Evolutionary conservation across 148 eudicot genomes (phyloP).

Genomic region (Rhododendron williamsianum): DNA sequence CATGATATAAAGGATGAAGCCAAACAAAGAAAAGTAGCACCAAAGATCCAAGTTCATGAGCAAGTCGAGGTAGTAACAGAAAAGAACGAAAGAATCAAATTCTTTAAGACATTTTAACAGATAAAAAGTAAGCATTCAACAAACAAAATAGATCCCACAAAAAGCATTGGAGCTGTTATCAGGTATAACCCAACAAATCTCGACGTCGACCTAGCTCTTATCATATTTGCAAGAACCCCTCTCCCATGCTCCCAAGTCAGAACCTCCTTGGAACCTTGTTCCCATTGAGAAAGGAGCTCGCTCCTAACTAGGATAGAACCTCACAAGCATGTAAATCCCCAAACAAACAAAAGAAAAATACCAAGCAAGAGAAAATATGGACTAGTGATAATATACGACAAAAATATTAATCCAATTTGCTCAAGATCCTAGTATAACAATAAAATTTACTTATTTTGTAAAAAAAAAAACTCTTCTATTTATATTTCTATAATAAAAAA

Average conservation of each 20-base stretch:
- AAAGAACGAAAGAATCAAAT: not conserved
- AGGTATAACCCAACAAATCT: not conserved
- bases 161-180: not conserved
- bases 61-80: not conserved
- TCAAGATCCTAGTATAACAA: not conserved
- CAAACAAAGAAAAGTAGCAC: not conserved
- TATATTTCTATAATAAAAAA: not conserved
- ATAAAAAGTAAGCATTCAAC: not conserved
- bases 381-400: not conserved
- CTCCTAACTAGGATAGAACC: not conserved
- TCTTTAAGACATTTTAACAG: not conserved
- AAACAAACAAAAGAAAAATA: not conserved
- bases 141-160: not conserved
- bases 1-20: not conserved
- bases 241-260: not conserved
- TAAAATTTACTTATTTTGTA: not conserved
- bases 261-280: not conserved
- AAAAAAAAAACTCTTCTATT: not conserved
- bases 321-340: not conserved
- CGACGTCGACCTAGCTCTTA: not conserved
- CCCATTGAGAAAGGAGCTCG: not conserved
- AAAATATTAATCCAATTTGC: not conserved
- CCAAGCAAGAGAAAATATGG: not conserved
- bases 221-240: not conserved
- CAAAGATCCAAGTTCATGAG: not conserved